Evolutionary conservation across 345 rosid genomes (phyloP).

Genomic region (Eutrema heterophyllum): DNA sequence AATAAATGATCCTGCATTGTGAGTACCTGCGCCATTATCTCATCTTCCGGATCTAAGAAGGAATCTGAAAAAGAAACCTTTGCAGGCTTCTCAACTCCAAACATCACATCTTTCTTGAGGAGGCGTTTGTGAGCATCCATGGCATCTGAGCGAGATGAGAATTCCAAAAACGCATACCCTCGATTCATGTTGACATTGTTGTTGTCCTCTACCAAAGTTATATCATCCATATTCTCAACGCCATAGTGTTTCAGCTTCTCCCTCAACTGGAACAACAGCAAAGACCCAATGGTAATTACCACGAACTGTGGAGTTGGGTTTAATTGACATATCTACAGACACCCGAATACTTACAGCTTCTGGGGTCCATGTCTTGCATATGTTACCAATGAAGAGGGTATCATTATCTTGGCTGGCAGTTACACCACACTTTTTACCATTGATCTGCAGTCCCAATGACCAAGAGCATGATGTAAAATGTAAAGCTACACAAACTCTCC

Average conservation of each 20-base stretch:
- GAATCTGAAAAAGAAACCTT: slow-evolving; percentile 98
- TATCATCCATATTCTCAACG: slow-evolving; percentile 79
- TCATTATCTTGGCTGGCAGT: slow-evolving; percentile 94
- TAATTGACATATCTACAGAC: slow-evolving; percentile 26
- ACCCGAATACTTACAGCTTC: slow-evolving; percentile 82
- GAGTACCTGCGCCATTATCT: slow-evolving; percentile 95
- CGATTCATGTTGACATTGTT: slow-evolving; percentile 84
- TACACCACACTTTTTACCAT: slow-evolving; percentile 97
- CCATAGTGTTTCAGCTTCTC: slow-evolving; percentile 96
- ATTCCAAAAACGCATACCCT: slow-evolving; percentile 97
- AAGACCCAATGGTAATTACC: slow-evolving; percentile 31
- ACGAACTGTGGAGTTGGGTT: slow-evolving; percentile 25
- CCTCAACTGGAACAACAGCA: slow-evolving; percentile 65
- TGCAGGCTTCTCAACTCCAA: slow-evolving; percentile 96
- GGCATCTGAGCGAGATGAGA: slow-evolving; percentile 88
- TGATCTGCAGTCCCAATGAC: slow-evolving; percentile 68
- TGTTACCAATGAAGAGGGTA: slow-evolving; percentile 93
- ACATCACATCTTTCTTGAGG: slow-evolving; percentile 79
- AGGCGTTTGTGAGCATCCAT: slow-evolving; percentile 94
- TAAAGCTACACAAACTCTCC: slow-evolving; percentile 31
- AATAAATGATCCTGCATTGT: slow-evolving; percentile 25
- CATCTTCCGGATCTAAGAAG: slow-evolving; percentile 89
- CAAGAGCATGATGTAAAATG: slow-evolving; percentile 29
- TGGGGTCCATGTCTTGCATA: slow-evolving; percentile 90
- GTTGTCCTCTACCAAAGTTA: slow-evolving; percentile 89